Evolutionary conservation across 139 green algal genomes (phyloP).

Genomic region (Edaphochlamys debaryana): DNA sequence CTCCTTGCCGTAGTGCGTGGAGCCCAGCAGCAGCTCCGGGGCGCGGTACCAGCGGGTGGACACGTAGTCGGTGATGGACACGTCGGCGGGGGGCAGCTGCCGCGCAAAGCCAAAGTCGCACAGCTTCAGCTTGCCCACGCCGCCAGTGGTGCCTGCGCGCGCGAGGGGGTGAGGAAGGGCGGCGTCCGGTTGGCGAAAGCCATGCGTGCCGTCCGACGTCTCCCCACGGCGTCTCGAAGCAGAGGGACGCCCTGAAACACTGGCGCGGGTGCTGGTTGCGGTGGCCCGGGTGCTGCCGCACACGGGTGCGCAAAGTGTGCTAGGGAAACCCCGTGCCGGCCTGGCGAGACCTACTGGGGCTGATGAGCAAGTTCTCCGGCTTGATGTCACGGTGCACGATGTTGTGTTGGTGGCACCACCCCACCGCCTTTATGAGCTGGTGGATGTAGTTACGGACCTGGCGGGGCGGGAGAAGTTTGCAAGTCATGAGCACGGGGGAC

Average conservation of each 20-base stretch:
- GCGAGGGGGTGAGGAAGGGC: not conserved
- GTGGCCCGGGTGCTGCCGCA: no score
- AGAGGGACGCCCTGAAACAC: no score
- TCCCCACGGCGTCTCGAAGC: no score
- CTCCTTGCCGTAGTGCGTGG: conserved; percentile 77
- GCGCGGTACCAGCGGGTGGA: conserved; percentile 94
- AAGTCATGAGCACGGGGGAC: no score
- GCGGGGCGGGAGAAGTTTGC: no score
- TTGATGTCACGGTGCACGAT: conserved; percentile 86
- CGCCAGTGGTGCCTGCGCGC: conserved; percentile 5
- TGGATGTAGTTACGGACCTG: conserved; percentile 74
- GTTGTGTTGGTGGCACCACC: conserved; percentile 77
- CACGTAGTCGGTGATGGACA: conserved; percentile 90
- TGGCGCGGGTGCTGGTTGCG: no score
- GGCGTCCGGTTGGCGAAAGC: not conserved
- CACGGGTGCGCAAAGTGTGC: no score
- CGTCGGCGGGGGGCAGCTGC: conserved; percentile 58
- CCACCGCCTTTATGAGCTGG: conserved; percentile 81
- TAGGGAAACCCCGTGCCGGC: no score
- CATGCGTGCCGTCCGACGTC: not conserved
- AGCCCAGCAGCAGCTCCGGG: conserved; percentile 92
- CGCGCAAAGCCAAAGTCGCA: conserved; percentile 97
- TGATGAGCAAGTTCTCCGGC: conserved; percentile 88
- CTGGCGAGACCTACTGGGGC: conserved; percentile 36
- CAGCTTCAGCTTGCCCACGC: conserved; percentile 83